These are phyloP conservation scores for Mikania micrantha DNA, from an alignment of 129 eudicot genomes.

Conservation along the genomic window DNA sequence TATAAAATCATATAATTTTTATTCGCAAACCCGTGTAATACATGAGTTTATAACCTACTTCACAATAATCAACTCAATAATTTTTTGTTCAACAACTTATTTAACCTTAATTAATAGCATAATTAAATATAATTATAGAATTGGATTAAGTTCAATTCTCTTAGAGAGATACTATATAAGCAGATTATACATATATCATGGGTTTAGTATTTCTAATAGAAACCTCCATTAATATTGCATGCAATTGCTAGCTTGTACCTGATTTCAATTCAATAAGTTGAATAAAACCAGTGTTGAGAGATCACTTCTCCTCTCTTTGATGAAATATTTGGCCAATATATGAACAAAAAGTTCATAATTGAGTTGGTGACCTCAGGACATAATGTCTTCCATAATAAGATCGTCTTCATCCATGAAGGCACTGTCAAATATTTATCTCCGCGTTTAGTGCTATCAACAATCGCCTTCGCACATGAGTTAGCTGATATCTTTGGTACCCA, in stretches of 20 bases:
- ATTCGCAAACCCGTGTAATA: too few relatives aligned
- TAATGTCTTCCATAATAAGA: conserved; percentile 31
- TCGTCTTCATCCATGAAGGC: conserved; percentile 48
- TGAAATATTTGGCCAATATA: conserved; percentile 26
- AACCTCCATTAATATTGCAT: not conserved
- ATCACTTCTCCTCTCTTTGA: conserved; percentile 15
- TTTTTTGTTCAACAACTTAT: too few relatives aligned
- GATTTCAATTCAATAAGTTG: not conserved
- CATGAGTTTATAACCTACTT: too few relatives aligned
- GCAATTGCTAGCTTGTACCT: not conserved
- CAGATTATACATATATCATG: not conserved
- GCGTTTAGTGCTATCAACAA: conserved; percentile 54
- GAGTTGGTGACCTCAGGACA: conserved; percentile 43
- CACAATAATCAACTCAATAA: too few relatives aligned
- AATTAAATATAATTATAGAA: too few relatives aligned
- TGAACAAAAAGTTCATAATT: conserved; percentile 22
- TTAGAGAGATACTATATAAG: too few relatives aligned
- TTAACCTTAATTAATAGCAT: too few relatives aligned
- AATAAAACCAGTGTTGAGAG: not conserved
- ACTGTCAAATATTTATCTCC: conserved; percentile 45
- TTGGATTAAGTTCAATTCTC: too few relatives aligned
- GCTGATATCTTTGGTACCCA: conserved; percentile 32
- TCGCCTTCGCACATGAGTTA: conserved; percentile 36
- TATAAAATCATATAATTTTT: too few relatives aligned
- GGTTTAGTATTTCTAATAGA: not conserved